Percentiles rank a stretch among this genome's conserved stretches.
Evolutionary conservation across 1,284 basidiomycete species (phyloP).

Genomic region (Rhodotorula sp.): DNA sequence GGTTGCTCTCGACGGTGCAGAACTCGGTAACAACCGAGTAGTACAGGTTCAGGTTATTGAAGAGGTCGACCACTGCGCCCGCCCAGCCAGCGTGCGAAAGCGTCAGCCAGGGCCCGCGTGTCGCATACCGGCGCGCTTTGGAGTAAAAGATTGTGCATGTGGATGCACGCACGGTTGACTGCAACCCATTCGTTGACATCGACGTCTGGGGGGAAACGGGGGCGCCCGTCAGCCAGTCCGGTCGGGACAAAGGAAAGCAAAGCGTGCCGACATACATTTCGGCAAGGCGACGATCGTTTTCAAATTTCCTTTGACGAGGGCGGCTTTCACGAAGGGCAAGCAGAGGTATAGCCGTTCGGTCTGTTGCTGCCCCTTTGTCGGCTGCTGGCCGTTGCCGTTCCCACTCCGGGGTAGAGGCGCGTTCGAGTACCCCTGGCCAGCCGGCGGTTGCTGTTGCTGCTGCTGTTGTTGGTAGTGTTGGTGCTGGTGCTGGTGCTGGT

Average conservation of each 20-base stretch:
- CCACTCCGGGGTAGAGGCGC: constrained; percentile 28
- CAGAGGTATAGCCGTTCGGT: constrained; percentile 36
- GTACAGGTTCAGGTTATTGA: constrained; percentile 95
- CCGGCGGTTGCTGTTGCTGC: constrained; percentile 1
- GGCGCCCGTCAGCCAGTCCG: not conserved
- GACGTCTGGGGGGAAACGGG: constrained; percentile 56
- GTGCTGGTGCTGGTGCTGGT: not conserved
- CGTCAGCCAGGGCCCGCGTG: not conserved
- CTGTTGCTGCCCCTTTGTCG: constrained; percentile 31
- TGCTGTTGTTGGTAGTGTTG: not conserved
- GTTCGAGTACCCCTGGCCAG: constrained; percentile 22
- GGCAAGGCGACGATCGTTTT: constrained; percentile 97
- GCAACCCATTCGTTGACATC: constrained; percentile 99
- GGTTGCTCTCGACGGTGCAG: constrained; percentile 84
- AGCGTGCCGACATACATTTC: constrained; percentile 58
- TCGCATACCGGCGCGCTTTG: not conserved
- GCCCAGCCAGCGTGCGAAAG: too few species aligned
- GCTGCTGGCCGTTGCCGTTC: not conserved
- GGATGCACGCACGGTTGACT: constrained; percentile 73
- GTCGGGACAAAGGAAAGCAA: not conserved
- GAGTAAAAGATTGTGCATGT: not conserved
- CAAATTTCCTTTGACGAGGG: constrained; percentile 96
- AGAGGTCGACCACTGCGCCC: constrained; percentile 52
- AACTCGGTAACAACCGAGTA: constrained; percentile 94
- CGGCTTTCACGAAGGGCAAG: constrained; percentile 78